Evolutionary conservation across 2,329 filamentous ascomycete species (phyloP), one percentile per base, ranked within the genome.

Genomic region (Massarina eburnea): DNA sequence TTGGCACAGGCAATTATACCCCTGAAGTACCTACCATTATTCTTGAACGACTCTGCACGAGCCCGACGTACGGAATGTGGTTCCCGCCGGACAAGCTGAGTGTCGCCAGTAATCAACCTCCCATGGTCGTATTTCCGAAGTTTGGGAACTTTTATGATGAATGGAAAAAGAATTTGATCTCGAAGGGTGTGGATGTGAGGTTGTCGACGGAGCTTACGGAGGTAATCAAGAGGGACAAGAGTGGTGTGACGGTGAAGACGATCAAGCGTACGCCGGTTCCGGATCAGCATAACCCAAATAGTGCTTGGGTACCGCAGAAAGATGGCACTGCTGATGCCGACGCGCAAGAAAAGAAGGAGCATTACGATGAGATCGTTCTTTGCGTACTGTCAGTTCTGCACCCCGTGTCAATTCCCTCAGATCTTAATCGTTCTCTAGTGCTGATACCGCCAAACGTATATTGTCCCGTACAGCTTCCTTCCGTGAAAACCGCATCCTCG

Each of bases 1-100:
- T 90, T 0, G 86, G 86, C 0, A 89, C 86, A 5, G 85, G 86
- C 1, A 90, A 90, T 54, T 84, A 88, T 57, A 86, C 86, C 0
- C 81, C 85, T 0, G 82, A 88, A 51, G 85, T 90, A 0, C 82
- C 86, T 0, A 80, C 79, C 33, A 84, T 85, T 19, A 83, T 90
- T 26, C 73, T 90, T 12, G 76, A 78, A 52, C 56, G 76, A 9
- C 64, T 78, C 1, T 74, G 68, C 55, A 78, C 75, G 1, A 77
- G 74, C 52, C 78, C 78, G 0, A 81, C 79, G 1, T 80, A 80
- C 48, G 79, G 79, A 35, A 80, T 82, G 77, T 82, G 79, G 79
- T 81, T 80, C 54, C 74, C 77, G 2, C 66, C 71, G 8, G 76
- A 78, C 54, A 73, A 75, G 55, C 59, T 64, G 36, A 77, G 72